Base-by-base conservation (phyloP, 257 asterid species). In the Rhazya stricta region DNA sequence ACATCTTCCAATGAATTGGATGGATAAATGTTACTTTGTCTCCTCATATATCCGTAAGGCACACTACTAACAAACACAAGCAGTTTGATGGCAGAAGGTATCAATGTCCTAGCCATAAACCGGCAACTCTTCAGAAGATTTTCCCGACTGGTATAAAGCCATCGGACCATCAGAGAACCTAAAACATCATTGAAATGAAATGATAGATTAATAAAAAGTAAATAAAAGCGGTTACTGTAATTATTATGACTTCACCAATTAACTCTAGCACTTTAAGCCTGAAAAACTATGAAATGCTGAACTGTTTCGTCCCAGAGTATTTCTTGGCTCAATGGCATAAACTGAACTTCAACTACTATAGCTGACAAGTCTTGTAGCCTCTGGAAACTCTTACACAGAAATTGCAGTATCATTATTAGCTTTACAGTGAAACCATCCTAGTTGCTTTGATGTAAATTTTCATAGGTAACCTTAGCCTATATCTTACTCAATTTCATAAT, bases 11-110 rank as follows among this genome's bases (percentile, higher is more conserved):
- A 69, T 45, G 74, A 50, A 79, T 73, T 82, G 70, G 91, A 81
- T 41, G 87, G 82, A 80, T 72, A 68, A 60, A 75, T 77, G 74
- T 75, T 81, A 79, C 83, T 61, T 72, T 73, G 88, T 78, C 91
- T 86, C 85, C 87, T 87, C 91, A 88, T 79, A 77, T 81, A 81
- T 75, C 80, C 89, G 45, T 78, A 78, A 5, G 97, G 90, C 9
- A 74, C 78, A 78, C 79, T 75, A 67, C 80, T 85, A 67, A 85
- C 67, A 45, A 75, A 73, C 41, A 79, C 67, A 53, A 85, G 56
- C 58, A 83, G 77, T 78, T 83, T 90, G 82, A 85, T 27, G 29
- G 75, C 41, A 54, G 85, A 80, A 76, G 84, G 81, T 72, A 86
- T 67, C 80, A 84, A 62, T 81, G 91, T 79, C 76, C 88, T 85